Percentiles rank a stretch among this genome's conserved stretches.
Conservation (phyloP, 371 early-diverging fungal species). For the Globomyces sp. region DNA sequence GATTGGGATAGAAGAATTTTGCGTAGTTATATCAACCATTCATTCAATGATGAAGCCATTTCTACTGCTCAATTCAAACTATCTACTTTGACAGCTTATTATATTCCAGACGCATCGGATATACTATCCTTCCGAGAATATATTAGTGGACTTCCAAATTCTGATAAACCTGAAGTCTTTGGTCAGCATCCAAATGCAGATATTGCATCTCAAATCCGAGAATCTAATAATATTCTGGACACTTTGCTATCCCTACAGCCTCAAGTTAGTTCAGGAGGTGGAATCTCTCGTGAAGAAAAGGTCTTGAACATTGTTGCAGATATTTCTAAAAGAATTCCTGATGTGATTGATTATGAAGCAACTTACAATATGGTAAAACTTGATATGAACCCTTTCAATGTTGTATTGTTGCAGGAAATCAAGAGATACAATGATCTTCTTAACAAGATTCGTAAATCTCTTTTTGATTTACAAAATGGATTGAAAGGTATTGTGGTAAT, state of each 20-base stretch:
- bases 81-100: slow-evolving; percentile 42
- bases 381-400: slow-evolving; percentile 48
- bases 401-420: slow-evolving; percentile 56
- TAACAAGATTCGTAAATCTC: slow-evolving; percentile 37
- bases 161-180: slow-evolving; percentile 54
- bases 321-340: slow-evolving; percentile 46
- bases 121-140: slow-evolving; percentile 41
- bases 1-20: slow-evolving; percentile 51
- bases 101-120: slow-evolving; percentile 45
- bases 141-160: slow-evolving; percentile 40
- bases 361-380: slow-evolving; percentile 39
- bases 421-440: slow-evolving; percentile 49
- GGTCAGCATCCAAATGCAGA: slow-evolving; percentile 60
- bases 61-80: slow-evolving; percentile 39
- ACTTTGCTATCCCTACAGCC: slow-evolving; percentile 48
- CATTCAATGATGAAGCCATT: slow-evolving; percentile 48
- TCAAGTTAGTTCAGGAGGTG: slow-evolving; percentile 36
- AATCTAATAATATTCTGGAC: slow-evolving; percentile 42
- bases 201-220: slow-evolving; percentile 51
- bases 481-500: slow-evolving; percentile 58
- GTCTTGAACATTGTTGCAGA: slow-evolving; percentile 43
- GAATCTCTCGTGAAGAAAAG: slow-evolving; percentile 47
- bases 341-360: slow-evolving; percentile 44
- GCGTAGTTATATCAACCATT: slow-evolving; percentile 49
- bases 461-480: slow-evolving; percentile 50